Evolutionary conservation across 179 eudicot genomes (phyloP).

Genomic region (Corrigiola litoralis): DNA sequence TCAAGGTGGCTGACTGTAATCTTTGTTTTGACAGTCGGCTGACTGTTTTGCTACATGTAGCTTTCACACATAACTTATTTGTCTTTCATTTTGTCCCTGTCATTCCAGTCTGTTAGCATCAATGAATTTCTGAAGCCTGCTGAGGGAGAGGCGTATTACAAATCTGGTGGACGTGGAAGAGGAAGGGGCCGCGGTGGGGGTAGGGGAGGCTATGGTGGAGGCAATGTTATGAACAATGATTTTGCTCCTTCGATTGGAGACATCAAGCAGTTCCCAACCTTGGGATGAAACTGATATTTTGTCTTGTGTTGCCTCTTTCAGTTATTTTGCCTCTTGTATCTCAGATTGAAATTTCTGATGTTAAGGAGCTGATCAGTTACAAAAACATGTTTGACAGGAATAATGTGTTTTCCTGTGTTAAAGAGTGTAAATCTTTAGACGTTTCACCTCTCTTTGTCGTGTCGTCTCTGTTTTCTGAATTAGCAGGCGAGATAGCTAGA

Average conservation of each 20-base stretch:
- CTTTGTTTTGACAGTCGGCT: too few species aligned
- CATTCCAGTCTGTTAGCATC: conserved; percentile 78
- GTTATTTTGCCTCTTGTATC: conserved; percentile 10
- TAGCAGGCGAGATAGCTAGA: conserved; percentile 21
- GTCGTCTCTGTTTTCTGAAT: not conserved
- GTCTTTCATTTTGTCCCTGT: not conserved
- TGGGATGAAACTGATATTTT: conserved; percentile 66
- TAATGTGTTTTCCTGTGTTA: conserved; percentile 38
- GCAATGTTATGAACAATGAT: conserved; percentile 31
- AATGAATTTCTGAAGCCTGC: conserved; percentile 93
- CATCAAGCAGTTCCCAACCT: conserved; percentile 73
- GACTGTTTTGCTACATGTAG: too few species aligned
- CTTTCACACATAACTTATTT: not conserved
- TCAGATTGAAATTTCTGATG: conserved; percentile 25
- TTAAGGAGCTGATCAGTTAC: conserved; percentile 14
- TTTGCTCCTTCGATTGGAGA: conserved; percentile 74
- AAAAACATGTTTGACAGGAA: conserved; percentile 31
- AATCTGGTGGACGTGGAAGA: conserved; percentile 68
- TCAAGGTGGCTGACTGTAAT: too few species aligned
- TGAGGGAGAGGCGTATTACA: conserved; percentile 60
- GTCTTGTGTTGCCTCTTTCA: not conserved
- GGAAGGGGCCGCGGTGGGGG: conserved; percentile 59
- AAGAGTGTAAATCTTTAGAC: conserved; percentile 39
- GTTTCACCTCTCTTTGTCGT: conserved; percentile 20
- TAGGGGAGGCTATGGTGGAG: conserved; percentile 62